phyloP scores from a whole-genome alignment of 2,329 filamentous ascomycete species.

The Cadophora sp. region DNA sequence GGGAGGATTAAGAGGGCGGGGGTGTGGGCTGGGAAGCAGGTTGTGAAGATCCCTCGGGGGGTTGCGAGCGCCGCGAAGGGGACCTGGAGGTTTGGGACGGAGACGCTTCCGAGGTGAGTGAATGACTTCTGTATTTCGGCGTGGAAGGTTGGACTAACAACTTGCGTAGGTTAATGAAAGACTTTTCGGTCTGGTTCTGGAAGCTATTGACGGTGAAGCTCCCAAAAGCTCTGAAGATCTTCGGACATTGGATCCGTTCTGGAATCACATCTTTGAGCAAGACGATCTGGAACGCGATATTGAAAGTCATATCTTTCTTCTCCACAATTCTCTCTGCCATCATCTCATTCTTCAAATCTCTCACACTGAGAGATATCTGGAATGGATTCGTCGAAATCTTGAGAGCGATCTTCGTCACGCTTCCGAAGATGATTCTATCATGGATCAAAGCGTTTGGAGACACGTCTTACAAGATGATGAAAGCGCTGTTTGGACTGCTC shows the following conservation, averaged over 20 bases:
- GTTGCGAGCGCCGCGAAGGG: constrained; percentile 35
- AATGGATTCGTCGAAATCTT: constrained; percentile 45
- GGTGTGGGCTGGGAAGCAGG: background rate
- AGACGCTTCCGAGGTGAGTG: constrained; percentile 34
- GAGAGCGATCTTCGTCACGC: constrained; percentile 44
- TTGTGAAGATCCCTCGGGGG: constrained; percentile 11
- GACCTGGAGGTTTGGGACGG: constrained; percentile 20
- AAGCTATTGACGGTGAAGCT: constrained; percentile 30
- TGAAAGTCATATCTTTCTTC: constrained; percentile 44
- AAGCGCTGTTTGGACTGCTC: constrained; percentile 43
- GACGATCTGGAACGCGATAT: constrained; percentile 39
- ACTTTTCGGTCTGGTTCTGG: constrained; percentile 28
- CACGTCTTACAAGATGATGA: constrained; percentile 41
- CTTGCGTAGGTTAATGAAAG: constrained; percentile 35
- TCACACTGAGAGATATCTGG: constrained; percentile 51
- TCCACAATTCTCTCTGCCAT: constrained; percentile 48
- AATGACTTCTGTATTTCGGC: constrained; percentile 21
- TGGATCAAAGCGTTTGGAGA: constrained; percentile 39
- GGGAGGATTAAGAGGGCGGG: constrained; percentile 30
- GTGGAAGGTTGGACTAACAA: constrained; percentile 21
- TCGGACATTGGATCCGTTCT: constrained; percentile 44
- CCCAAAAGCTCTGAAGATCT: constrained; percentile 38
- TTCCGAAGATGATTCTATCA: constrained; percentile 41
- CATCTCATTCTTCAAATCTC: constrained; percentile 44
- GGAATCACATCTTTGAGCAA: constrained; percentile 40